A percentile compares a stretch with the other conserved stretches of the same genome.
Conservation (phyloP, 495 filamentous ascomycete species). For the Penicillium fimorum region DNA sequence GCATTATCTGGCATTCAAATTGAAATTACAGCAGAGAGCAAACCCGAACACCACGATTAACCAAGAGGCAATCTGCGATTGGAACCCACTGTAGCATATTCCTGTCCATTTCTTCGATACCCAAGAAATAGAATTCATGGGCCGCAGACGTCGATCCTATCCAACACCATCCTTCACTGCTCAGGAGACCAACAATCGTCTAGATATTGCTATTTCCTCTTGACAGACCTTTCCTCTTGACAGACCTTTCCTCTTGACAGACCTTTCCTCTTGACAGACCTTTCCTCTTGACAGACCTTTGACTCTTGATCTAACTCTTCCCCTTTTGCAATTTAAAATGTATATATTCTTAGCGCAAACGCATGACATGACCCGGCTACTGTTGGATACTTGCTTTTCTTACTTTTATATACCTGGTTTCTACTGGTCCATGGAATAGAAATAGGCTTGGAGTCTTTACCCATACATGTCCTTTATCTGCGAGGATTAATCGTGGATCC, state of each 20-base stretch:
- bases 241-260: too few relatives aligned
- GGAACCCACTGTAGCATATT: conserved; percentile 7
- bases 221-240: background rate
- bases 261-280: too few relatives aligned
- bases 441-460: background rate
- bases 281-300: conserved; percentile 1
- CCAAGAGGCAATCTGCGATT: background rate
- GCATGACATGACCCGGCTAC: conserved; percentile 18
- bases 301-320: conserved; percentile 1
- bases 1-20: background rate
- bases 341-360: conserved; percentile 27
- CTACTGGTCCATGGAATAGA: background rate
- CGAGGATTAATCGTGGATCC: background rate
- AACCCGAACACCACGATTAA: background rate
- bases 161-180: background rate
- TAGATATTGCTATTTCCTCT: background rate
- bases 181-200: background rate
- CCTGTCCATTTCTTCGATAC: conserved; percentile 5
- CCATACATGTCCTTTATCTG: background rate
- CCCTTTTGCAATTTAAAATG: conserved; percentile 7
- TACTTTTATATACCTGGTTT: background rate
- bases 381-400: background rate
- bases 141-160: background rate
- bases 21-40: background rate
- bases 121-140: conserved; percentile 1